phyloP scores from a whole-genome alignment of 768 basidiomycete genomes.

The Agaricus bisporus region DNA sequence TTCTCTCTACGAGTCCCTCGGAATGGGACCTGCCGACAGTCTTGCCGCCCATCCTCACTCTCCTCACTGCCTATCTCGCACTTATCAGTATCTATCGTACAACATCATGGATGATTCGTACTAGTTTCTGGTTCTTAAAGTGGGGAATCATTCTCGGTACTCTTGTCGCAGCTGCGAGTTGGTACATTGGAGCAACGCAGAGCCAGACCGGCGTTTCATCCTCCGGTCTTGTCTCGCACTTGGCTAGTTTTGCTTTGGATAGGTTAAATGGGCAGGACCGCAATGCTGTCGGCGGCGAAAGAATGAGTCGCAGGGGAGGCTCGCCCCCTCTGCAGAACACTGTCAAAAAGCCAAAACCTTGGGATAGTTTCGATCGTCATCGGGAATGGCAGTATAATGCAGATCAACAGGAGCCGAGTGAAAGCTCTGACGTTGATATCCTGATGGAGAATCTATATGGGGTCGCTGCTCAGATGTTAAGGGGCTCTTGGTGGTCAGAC shows the following conservation, averaged over 20 bases:
- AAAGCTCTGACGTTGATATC: slow-evolving; percentile 26
- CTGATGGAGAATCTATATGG: slow-evolving; percentile 40
- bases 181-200: slow-evolving; percentile 21
- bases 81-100: slow-evolving; percentile 76
- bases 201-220: neutral
- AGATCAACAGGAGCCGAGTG: slow-evolving; percentile 19
- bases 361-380: slow-evolving; percentile 64
- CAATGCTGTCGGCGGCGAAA: slow-evolving; percentile 19
- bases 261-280: slow-evolving; percentile 32
- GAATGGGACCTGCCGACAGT: slow-evolving; percentile 65
- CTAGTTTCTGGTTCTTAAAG: slow-evolving; percentile 64
- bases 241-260: slow-evolving; percentile 4
- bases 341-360: slow-evolving; percentile 36
- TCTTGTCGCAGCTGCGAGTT: slow-evolving; percentile 49
- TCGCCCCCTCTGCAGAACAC: slow-evolving; percentile 14
- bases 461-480: slow-evolving; percentile 18
- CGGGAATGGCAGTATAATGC: slow-evolving; percentile 46
- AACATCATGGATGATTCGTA: slow-evolving; percentile 66
- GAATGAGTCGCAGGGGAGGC: slow-evolving; percentile 16
- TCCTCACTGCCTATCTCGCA: slow-evolving; percentile 70
- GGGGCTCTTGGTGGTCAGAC: slow-evolving; percentile 10
- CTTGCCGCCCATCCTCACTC: slow-evolving; percentile 67
- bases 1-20: slow-evolving; percentile 45
- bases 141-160: slow-evolving; percentile 62
- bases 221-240: neutral